Evolutionary conservation across 345 rosid species (phyloP).

Genomic region (Populus deltoides): DNA sequence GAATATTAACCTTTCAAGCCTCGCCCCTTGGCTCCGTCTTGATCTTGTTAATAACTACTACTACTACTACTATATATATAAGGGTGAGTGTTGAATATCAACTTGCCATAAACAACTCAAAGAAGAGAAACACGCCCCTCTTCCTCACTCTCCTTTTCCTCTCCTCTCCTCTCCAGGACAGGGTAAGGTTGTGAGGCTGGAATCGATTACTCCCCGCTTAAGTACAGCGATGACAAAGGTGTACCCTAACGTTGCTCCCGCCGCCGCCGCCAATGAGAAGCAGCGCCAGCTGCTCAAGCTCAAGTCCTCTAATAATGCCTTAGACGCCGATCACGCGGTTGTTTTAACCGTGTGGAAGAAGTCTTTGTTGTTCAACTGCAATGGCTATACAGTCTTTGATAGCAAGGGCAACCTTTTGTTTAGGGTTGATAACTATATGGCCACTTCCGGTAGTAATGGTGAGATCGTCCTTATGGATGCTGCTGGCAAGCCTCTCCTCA

Average conservation of each 20-base stretch:
- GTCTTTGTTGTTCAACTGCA: constrained; percentile 87
- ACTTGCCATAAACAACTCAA: neutral
- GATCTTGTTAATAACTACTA: neutral
- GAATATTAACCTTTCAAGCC: neutral
- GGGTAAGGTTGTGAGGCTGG: constrained; percentile 4
- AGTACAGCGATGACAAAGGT: constrained; percentile 60
- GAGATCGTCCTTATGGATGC: constrained; percentile 92
- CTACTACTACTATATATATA: neutral
- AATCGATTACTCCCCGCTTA: neutral
- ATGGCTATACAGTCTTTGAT: constrained; percentile 88
- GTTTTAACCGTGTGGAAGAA: constrained; percentile 90
- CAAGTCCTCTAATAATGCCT: neutral
- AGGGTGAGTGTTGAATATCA: neutral
- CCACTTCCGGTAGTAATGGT: constrained; percentile 35
- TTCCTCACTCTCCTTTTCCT: neutral
- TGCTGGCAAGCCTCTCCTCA: constrained; percentile 80
- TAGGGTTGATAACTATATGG: constrained; percentile 84
- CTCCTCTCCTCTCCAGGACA: neutral
- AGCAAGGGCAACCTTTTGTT: constrained; percentile 66
- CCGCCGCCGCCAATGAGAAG: neutral
- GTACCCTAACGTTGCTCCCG: constrained; percentile 46
- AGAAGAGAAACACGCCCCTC: neutral
- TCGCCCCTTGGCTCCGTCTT: neutral
- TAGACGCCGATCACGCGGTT: constrained; percentile 12
- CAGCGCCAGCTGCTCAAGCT: neutral